Percentiles rank a stretch among this genome's conserved stretches.
phyloP scores from a whole-genome alignment of 2,329 filamentous ascomycete genomes.

The Pseudopithomyces chartarum region DNA sequence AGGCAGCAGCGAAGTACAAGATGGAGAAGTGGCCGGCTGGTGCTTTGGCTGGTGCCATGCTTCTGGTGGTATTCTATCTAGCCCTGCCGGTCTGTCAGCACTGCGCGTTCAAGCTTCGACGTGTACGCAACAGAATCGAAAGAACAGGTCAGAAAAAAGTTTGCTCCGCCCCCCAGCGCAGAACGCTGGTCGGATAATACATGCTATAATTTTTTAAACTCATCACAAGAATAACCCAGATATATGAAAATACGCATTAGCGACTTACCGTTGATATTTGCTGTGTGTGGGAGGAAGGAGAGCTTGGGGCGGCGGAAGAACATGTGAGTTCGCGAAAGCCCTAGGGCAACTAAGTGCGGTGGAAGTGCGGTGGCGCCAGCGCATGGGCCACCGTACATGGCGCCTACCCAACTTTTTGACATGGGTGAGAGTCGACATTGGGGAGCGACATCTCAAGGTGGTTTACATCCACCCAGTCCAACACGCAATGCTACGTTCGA shows the following conservation, averaged over 20 bases:
- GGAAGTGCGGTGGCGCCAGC: conserved; percentile 18
- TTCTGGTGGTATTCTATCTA: not conserved
- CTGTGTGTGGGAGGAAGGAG: conserved; percentile 15
- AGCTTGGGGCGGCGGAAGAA: conserved; percentile 3
- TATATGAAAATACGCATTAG: not conserved
- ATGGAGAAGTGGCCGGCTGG: conserved; percentile 74
- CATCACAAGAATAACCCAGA: conserved; percentile 35
- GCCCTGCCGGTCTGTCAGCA: conserved; percentile 23
- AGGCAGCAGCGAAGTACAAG: conserved; percentile 80
- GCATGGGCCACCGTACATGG: conserved; percentile 17
- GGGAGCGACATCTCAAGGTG: too few relatives aligned
- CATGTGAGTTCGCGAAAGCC: conserved; percentile 25
- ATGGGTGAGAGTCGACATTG: conserved; percentile 1
- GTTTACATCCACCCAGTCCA: not conserved
- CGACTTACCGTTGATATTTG: conserved; percentile 23
- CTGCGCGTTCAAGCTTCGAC: not conserved
- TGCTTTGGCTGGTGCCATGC: conserved; percentile 52
- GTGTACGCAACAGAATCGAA: not conserved
- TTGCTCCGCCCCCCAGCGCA: conserved; percentile 37
- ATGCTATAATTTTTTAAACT: conserved; percentile 50
- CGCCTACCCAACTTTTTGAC: conserved; percentile 8
- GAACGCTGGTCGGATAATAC: conserved; percentile 53
- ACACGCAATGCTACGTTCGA: not conserved
- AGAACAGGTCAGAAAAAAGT: conserved; percentile 37
- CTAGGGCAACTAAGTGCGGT: too few relatives aligned